A percentile compares a stretch with the other conserved stretches of the same genome.
Conservation (phyloP, 495 filamentous ascomycete species). For the Cercophora scortea region DNA sequence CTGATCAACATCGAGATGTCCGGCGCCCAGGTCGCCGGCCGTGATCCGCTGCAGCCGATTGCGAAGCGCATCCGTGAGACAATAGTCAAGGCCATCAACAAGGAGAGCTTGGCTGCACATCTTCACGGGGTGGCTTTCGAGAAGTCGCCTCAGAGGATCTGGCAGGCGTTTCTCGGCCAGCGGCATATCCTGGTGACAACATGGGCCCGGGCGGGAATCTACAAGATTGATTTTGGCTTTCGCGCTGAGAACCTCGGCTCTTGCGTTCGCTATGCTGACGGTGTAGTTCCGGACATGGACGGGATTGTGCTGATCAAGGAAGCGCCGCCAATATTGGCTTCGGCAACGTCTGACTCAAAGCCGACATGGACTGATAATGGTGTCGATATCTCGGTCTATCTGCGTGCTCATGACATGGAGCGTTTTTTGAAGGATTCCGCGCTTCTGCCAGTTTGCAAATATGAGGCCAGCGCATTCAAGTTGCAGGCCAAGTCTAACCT, state of each 20-base stretch:
- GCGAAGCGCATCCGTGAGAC: not conserved
- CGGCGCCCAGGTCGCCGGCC: not conserved
- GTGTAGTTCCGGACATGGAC: not conserved
- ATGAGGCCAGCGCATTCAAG: too few species aligned
- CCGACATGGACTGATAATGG: not conserved
- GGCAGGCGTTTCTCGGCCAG: not conserved
- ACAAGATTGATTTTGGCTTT: slow-evolving; percentile 1
- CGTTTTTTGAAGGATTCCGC: not conserved
- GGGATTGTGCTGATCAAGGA: slow-evolving; percentile 1
- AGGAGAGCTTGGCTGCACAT: not conserved
- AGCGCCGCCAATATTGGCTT: not conserved
- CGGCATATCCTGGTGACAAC: not conserved
- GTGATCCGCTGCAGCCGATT: not conserved
- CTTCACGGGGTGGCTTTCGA: not conserved
- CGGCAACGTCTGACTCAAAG: not conserved
- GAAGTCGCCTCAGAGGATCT: slow-evolving; percentile 1
- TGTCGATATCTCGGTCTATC: not conserved
- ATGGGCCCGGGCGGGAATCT: not conserved
- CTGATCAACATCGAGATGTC: not conserved
- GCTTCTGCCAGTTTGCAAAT: not conserved
- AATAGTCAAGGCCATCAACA: not conserved
- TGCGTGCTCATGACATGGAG: not conserved
- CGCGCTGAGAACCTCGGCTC: not conserved
- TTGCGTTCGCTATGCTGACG: not conserved
- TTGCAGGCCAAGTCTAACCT: too few species aligned